Percentiles rank a stretch among this genome's conserved stretches.
Conservation (phyloP, 2,329 filamentous ascomycete genomes). For the Metarhizium robertsii region DNA sequence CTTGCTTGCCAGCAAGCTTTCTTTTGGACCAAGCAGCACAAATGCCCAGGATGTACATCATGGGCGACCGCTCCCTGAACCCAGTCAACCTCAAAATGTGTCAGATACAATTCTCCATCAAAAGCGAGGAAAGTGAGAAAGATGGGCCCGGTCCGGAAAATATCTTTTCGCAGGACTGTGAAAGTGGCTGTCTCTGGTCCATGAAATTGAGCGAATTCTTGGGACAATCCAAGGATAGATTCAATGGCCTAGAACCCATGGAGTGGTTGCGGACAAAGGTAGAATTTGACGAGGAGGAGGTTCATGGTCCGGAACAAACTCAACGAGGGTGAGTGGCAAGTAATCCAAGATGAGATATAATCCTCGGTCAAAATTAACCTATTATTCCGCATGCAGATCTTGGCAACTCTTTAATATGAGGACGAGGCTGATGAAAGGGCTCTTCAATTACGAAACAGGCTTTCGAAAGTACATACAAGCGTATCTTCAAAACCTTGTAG, state of each 20-base stretch:
- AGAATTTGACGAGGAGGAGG: conserved; percentile 50
- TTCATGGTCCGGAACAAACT: conserved; percentile 42
- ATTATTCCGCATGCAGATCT: conserved; percentile 27
- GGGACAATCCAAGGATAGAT: conserved; percentile 13
- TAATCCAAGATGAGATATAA: not conserved
- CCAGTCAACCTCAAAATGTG: conserved; percentile 34
- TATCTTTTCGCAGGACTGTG: conserved; percentile 42
- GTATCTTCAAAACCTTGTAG: conserved; percentile 52
- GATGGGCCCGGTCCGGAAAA: conserved; percentile 20
- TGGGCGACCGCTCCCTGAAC: conserved; percentile 42
- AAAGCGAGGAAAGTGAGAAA: conserved; percentile 25
- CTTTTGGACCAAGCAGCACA: conserved; percentile 46
- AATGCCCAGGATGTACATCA: conserved; percentile 61
- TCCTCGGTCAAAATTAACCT: not conserved
- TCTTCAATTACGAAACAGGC: conserved; percentile 57
- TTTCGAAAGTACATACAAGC: conserved; percentile 51
- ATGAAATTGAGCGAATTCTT: conserved; percentile 36
- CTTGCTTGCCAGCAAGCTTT: conserved; percentile 53
- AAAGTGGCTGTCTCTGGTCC: conserved; percentile 27
- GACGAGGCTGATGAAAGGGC: conserved; percentile 63
- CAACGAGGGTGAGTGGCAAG: conserved; percentile 38
- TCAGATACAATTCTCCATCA: conserved; percentile 54
- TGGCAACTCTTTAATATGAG: conserved; percentile 59
- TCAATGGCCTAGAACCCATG: conserved; percentile 20
- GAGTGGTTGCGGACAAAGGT: conserved; percentile 55